phyloP scores from a whole-genome alignment of 2,329 filamentous ascomycete genomes.

The Cercospora nicotianae region DNA sequence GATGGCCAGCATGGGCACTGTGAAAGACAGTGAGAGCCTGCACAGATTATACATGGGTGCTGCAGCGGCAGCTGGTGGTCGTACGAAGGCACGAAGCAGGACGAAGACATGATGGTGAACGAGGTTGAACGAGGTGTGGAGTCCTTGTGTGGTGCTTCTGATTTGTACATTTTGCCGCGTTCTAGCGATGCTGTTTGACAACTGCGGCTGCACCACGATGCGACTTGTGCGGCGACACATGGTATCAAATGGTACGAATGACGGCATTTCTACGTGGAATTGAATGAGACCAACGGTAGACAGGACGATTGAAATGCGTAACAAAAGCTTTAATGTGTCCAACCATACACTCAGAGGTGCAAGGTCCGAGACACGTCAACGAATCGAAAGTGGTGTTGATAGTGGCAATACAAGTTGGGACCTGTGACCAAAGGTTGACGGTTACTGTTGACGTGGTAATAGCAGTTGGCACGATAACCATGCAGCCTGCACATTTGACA shows the following conservation, averaged over 20 bases:
- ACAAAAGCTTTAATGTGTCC: not conserved
- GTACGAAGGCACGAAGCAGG: conserved; percentile 4
- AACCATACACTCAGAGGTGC: not conserved
- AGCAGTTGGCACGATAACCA: not conserved
- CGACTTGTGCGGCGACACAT: not conserved
- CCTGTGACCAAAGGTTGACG: not conserved
- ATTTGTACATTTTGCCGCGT: conserved; percentile 2
- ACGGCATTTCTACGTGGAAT: not conserved
- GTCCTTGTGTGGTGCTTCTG: not conserved
- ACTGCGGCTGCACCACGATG: not conserved
- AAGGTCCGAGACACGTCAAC: not conserved
- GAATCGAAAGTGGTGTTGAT: not conserved
- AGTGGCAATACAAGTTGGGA: not conserved
- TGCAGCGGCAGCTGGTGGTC: conserved; percentile 12
- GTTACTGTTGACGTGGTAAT: not conserved
- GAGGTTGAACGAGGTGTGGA: not conserved
- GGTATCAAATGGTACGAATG: not conserved
- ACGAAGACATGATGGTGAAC: conserved; percentile 11
- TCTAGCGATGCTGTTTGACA: not conserved
- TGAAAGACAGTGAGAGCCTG: conserved; percentile 33
- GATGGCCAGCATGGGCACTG: conserved; percentile 34
- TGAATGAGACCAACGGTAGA: not conserved
- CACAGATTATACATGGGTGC: conserved; percentile 9
- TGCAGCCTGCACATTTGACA: not conserved
- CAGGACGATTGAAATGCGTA: not conserved